A percentile compares a stretch with the other conserved stretches of the same genome.
Evolutionary conservation across 2,329 filamentous ascomycete species (phyloP).

Genomic region (Gyromitra esculenta): DNA sequence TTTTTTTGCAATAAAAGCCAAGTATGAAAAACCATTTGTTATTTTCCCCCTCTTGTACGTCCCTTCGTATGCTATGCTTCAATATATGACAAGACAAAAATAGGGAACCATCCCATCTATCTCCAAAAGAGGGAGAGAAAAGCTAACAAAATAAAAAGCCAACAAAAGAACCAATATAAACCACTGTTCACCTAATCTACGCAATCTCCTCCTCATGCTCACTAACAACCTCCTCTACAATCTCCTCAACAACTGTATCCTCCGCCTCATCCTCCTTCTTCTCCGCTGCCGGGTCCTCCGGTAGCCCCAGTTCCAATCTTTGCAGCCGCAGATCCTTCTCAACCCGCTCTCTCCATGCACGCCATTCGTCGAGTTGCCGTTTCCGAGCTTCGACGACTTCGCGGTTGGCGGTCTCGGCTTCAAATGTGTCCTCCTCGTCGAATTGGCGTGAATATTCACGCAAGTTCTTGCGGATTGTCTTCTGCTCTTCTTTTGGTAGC

Average conservation of each 20-base stretch:
- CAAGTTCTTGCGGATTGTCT: conserved; percentile 96
- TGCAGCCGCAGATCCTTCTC: conserved; percentile 78
- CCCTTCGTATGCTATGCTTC: conserved; percentile 18
- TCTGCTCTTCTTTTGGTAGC: conserved; percentile 96
- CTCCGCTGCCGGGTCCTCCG: conserved; percentile 71
- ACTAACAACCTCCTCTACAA: conserved; percentile 69
- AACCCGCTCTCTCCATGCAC: conserved; percentile 79
- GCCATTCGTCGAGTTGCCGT: conserved; percentile 85
- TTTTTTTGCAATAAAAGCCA: not conserved
- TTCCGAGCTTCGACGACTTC: conserved; percentile 90
- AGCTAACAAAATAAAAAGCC: conserved; percentile 17
- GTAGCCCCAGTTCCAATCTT: conserved; percentile 73
- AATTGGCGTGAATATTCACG: conserved; percentile 95
- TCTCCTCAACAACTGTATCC: conserved; percentile 80
- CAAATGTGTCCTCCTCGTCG: conserved; percentile 92
- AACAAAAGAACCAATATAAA: not conserved
- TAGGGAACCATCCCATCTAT: conserved; percentile 6
- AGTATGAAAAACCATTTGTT: conserved; percentile 2
- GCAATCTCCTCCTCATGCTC: conserved; percentile 85
- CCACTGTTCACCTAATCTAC: conserved; percentile 26
- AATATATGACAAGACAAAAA: conserved; percentile 33
- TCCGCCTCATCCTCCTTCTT: conserved; percentile 68
- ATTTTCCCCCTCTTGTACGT: conserved; percentile 16
- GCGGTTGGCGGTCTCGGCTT: conserved; percentile 90
- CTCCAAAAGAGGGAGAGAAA: conserved; percentile 25